Percentiles rank a stretch among this genome's conserved stretches.
These are phyloP conservation scores for Torulaspora quercuum DNA, from an alignment of 805 yeast species.

Conservation along the genomic window DNA sequence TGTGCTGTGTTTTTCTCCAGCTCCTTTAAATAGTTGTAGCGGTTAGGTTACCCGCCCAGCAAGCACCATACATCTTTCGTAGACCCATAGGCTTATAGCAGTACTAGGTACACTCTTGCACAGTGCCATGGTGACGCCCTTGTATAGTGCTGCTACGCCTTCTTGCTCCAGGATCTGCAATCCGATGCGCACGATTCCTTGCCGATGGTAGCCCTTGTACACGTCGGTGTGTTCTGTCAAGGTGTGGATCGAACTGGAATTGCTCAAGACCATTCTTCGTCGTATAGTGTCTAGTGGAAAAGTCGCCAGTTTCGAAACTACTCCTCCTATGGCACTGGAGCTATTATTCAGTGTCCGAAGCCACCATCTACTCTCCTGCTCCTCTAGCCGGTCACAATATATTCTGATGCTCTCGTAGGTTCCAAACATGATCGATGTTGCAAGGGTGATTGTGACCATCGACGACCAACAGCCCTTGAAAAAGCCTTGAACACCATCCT, in stretches of 20 bases:
- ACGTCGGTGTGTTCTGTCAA: conserved; percentile 22
- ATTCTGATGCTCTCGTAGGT: conserved; percentile 48
- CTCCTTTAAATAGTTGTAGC: too few relatives aligned
- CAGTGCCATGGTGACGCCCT: conserved; percentile 68
- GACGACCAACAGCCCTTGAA: conserved; percentile 50
- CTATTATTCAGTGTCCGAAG: conserved; percentile 43
- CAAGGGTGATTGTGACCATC: conserved; percentile 60
- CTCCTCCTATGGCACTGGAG: conserved; percentile 76
- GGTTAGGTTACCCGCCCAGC: conserved; percentile 10
- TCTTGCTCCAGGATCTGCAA: conserved; percentile 46
- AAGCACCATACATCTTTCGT: conserved; percentile 40
- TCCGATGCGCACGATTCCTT: conserved; percentile 34
- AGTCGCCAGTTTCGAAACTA: conserved; percentile 62
- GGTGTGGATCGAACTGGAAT: conserved; percentile 21
- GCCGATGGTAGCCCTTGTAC: conserved; percentile 17
- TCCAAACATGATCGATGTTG: conserved; percentile 73
- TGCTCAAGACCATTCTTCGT: conserved; percentile 65
- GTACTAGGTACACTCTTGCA: conserved; percentile 76
- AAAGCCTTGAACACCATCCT: conserved; percentile 47
- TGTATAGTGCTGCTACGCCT: conserved; percentile 67
- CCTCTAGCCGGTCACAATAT: conserved; percentile 34
- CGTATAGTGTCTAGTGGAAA: conserved; percentile 87
- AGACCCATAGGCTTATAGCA: conserved; percentile 64
- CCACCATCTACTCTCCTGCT: conserved; percentile 28
- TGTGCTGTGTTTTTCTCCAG: too few relatives aligned